A percentile compares a stretch with the other conserved stretches of the same genome.
Evolutionary conservation across 2,329 filamentous ascomycete species (phyloP).

Genomic region (Diaporthe australafricana): DNA sequence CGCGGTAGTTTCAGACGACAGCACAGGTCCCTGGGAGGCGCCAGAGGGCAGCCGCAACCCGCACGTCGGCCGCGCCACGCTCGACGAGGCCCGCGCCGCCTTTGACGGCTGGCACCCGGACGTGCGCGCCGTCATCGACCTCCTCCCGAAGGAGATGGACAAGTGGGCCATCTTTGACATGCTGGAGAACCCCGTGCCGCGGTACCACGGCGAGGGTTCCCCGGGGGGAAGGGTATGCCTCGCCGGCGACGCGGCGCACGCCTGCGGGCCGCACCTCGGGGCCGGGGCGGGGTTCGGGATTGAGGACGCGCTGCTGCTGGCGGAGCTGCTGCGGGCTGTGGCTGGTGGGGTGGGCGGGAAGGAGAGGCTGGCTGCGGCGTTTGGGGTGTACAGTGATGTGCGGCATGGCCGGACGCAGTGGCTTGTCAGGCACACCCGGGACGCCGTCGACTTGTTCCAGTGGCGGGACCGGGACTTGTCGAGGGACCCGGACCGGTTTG

Average conservation of each 20-base stretch:
- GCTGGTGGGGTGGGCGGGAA: not conserved
- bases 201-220: constrained; percentile 52
- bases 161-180: constrained; percentile 69
- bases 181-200: constrained; percentile 56
- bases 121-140: constrained; percentile 50
- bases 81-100: constrained; percentile 53
- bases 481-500: constrained; percentile 50
- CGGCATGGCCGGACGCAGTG: constrained; percentile 56
- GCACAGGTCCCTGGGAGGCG: constrained; percentile 49
- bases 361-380: constrained; percentile 41
- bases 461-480: constrained; percentile 47
- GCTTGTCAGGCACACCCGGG: constrained; percentile 54
- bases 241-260: constrained; percentile 69
- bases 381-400: constrained; percentile 51
- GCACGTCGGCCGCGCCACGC: constrained; percentile 50
- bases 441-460: constrained; percentile 53
- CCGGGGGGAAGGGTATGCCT: constrained; percentile 57
- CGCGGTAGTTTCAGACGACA: constrained; percentile 54
- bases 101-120: constrained; percentile 55
- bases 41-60: constrained; percentile 38
- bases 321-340: constrained; percentile 46
- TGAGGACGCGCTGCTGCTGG: constrained; percentile 63
- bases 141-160: constrained; percentile 61
- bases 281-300: constrained; percentile 67
- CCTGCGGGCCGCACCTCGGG: constrained; percentile 65